A percentile compares a stretch with the other conserved stretches of the same genome.
Conservation (phyloP, 1,284 basidiomycete species). For the Exsudoporus floridanus region DNA sequence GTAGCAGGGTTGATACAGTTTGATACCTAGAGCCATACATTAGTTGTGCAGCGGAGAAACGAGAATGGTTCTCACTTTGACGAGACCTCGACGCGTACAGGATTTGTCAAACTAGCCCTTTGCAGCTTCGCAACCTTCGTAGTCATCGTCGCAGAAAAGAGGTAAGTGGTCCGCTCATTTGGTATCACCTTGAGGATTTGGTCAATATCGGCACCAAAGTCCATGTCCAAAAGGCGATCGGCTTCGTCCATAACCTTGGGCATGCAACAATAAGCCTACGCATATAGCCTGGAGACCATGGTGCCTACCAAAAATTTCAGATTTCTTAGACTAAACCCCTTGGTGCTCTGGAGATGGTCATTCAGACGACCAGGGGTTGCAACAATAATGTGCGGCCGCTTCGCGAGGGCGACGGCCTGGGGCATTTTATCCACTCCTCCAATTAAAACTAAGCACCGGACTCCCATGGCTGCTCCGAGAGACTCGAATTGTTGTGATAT, state of each 20-base stretch:
- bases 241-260: constrained; percentile 93
- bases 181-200: constrained; percentile 96
- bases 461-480: constrained; percentile 91
- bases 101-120: constrained; percentile 92
- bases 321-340: constrained; percentile 89
- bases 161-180: constrained; percentile 90
- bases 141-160: constrained; percentile 99
- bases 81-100: constrained; percentile 92
- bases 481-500: constrained; percentile 96
- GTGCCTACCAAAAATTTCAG: constrained; percentile 82
- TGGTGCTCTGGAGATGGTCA: constrained; percentile 97
- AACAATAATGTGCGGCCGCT: constrained; percentile 94
- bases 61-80: constrained; percentile 65
- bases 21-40: constrained; percentile 70
- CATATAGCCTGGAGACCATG: neutral
- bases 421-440: constrained; percentile 95
- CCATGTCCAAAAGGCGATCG: constrained; percentile 94
- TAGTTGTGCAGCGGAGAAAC: constrained; percentile 1
- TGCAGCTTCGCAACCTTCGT: constrained; percentile 98
- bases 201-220: constrained; percentile 96
- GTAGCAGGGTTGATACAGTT: constrained; percentile 92
- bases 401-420: constrained; percentile 92
- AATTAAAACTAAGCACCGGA: constrained; percentile 88
- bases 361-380: constrained; percentile 95
- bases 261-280: constrained; percentile 8